These are phyloP conservation scores for Trichoderma brevicompactum DNA, from an alignment of 2,329 filamentous ascomycete genomes.

Conservation along the genomic window DNA sequence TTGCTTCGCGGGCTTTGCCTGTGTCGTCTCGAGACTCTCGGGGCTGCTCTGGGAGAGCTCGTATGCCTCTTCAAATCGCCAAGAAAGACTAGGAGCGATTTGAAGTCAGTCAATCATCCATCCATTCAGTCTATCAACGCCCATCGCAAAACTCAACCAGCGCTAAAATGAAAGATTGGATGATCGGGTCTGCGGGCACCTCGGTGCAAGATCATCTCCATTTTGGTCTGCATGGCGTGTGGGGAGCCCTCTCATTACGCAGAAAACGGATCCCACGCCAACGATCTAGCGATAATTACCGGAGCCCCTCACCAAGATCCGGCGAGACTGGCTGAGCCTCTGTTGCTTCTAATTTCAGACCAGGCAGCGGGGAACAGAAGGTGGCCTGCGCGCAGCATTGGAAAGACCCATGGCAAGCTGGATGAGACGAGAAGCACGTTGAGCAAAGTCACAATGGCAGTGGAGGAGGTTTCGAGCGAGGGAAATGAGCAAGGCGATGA, in stretches of 20 bases:
- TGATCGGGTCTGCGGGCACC: neutral
- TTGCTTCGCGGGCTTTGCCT: neutral
- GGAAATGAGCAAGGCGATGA: slow-evolving; percentile 20
- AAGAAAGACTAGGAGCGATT: too few relatives aligned
- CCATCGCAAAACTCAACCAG: too few relatives aligned
- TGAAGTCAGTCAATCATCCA: too few relatives aligned
- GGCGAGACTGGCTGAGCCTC: neutral
- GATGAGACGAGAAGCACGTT: neutral
- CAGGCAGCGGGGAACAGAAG: neutral
- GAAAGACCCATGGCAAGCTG: neutral
- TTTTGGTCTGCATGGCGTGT: slow-evolving; percentile 20
- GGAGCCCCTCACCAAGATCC: slow-evolving; percentile 23
- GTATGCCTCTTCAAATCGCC: too few relatives aligned
- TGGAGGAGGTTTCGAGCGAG: slow-evolving; percentile 6
- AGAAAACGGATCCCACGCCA: neutral
- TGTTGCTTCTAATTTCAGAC: slow-evolving; percentile 21
- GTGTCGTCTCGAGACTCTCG: neutral
- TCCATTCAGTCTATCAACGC: too few relatives aligned
- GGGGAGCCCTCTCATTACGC: slow-evolving; percentile 10
- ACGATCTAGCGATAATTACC: slow-evolving; percentile 24
- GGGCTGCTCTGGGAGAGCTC: too few relatives aligned
- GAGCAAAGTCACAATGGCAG: slow-evolving; percentile 21
- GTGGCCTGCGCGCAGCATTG: neutral
- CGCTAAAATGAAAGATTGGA: neutral
- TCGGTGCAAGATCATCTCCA: slow-evolving; percentile 21